Conservation (phyloP, 257 asterid genomes). For the Parsonsia alboflavescens region DNA sequence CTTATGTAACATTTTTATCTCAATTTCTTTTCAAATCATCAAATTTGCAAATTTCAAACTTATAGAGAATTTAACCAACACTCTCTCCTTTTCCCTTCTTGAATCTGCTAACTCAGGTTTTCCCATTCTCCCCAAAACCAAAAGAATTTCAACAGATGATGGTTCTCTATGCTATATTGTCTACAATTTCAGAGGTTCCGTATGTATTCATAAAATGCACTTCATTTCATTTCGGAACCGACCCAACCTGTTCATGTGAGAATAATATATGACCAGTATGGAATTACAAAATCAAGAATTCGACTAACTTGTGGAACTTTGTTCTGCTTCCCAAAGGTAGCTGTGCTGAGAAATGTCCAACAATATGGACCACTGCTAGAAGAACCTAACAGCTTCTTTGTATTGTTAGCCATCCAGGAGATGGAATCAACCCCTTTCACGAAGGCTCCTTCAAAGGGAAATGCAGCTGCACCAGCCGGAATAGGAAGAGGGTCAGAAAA, state of each 20-base stretch:
- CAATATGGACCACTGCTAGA: slow-evolving; percentile 56
- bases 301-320: slow-evolving; percentile 90
- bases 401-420: slow-evolving; percentile 92
- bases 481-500: slow-evolving; percentile 80
- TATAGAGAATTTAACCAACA: not conserved
- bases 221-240: not conserved
- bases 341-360: slow-evolving; percentile 92
- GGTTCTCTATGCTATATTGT: not conserved
- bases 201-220: not conserved
- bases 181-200: not conserved
- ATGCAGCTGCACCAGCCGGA: slow-evolving; percentile 30
- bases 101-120: not conserved
- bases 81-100: not conserved
- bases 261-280: not conserved
- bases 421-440: slow-evolving; percentile 78
- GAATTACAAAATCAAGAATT: not conserved
- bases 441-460: slow-evolving; percentile 84
- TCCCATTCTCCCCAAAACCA: not conserved
- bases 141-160: slow-evolving; percentile 1
- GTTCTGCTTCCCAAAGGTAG: slow-evolving; percentile 63
- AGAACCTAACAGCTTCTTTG: slow-evolving; percentile 55
- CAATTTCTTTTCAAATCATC: not conserved
- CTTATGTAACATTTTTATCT: not conserved
- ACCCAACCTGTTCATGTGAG: not conserved
- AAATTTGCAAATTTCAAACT: no score